These are phyloP conservation scores for Gloeostereum incarnatum DNA, from an alignment of 768 basidiomycete species.

Conservation along the genomic window DNA sequence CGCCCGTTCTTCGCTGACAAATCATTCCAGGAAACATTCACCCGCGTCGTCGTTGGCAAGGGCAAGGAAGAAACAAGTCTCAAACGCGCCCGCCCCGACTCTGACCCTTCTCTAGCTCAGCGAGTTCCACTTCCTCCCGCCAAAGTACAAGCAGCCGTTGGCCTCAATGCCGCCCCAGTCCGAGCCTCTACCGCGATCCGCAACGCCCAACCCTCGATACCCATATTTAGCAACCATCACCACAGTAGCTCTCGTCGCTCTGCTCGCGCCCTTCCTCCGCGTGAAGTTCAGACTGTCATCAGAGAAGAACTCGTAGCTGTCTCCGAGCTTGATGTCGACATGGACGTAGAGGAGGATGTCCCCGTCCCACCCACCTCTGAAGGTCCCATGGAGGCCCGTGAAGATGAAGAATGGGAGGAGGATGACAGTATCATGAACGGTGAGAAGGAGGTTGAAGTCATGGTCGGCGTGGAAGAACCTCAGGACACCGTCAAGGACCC, in stretches of 20 bases:
- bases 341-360: conserved; percentile 52
- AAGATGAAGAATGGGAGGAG: conserved; percentile 27
- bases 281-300: conserved; percentile 27
- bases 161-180: no score
- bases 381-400: conserved; percentile 10
- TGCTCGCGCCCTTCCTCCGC: conserved; percentile 11
- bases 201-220: no score
- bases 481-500: conserved; percentile 30
- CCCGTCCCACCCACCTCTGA: conserved; percentile 6
- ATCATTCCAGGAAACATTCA: conserved; percentile 32
- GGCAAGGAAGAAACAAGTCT: conserved; percentile 62
- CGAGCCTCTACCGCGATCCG: no score
- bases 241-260: conserved; percentile 25
- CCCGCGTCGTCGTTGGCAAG: conserved; percentile 42
- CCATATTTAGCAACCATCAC: conserved; percentile 19
- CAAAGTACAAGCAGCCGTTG: no score
- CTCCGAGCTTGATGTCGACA: conserved; percentile 35
- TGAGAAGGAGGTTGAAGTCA: conserved; percentile 54
- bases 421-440: conserved; percentile 30
- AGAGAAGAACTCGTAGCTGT: conserved; percentile 30
- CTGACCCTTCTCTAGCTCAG: conserved; percentile 51
- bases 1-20: conserved; percentile 6
- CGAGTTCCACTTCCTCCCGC: conserved; percentile 63
- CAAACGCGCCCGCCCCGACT: conserved; percentile 59
- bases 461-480: conserved; percentile 45